Conservation (phyloP, 1,139 yeast species). For the Candida frijolesensis region DNA sequence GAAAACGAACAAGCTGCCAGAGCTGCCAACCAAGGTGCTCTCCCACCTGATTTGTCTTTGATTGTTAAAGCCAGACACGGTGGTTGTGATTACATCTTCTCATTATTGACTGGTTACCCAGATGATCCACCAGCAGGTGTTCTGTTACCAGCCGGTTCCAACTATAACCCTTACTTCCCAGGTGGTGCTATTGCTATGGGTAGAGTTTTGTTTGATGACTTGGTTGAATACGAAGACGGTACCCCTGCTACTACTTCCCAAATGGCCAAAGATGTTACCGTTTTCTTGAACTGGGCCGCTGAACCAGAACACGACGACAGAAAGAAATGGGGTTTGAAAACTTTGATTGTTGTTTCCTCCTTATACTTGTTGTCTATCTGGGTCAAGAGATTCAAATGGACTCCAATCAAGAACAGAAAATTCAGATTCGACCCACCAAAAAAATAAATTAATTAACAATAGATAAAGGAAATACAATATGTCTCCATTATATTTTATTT, state of each 20-base stretch:
- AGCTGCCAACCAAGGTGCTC: constrained; percentile 99
- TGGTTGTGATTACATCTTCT: constrained; percentile 92
- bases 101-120: constrained; percentile 97
- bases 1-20: constrained; percentile 99
- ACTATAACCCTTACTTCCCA: constrained; percentile 99
- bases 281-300: constrained; percentile 97
- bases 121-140: constrained; percentile 99
- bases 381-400: constrained; percentile 99
- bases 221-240: constrained; percentile 98
- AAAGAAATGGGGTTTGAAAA: constrained; percentile 96
- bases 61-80: constrained; percentile 99
- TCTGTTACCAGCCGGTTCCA: constrained; percentile 84
- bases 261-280: constrained; percentile 98
- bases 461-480: constrained; percentile 3
- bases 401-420: constrained; percentile 94
- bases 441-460: constrained; percentile 17
- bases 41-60: constrained; percentile 96
- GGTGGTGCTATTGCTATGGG: constrained; percentile 99
- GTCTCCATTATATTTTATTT: constrained; percentile 3
- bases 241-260: constrained; percentile 98
- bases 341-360: constrained; percentile 75
- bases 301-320: constrained; percentile 99
- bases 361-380: constrained; percentile 83
- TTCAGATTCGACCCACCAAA: constrained; percentile 82
- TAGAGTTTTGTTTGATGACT: constrained; percentile 93